These are phyloP conservation scores for Trypanosoma platydactyli DNA, from an alignment of 208 protist species.

Conservation along the genomic window DNA sequence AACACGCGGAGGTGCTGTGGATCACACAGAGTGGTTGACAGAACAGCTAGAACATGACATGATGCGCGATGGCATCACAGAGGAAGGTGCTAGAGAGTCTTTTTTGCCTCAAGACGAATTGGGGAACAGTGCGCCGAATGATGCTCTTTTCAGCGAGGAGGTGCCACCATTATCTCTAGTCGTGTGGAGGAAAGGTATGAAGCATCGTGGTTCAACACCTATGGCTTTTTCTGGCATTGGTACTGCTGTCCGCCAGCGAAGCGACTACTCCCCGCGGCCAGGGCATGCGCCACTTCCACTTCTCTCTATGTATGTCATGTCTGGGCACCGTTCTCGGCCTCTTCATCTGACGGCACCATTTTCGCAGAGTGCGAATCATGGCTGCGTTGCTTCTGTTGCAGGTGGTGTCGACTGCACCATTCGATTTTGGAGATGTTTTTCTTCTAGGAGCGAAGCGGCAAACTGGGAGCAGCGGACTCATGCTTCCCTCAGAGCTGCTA, in stretches of 20 bases:
- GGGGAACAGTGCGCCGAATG: background rate
- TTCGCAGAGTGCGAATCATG: slow-evolving; percentile 33
- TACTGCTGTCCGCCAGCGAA: background rate
- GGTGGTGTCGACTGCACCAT: slow-evolving; percentile 72
- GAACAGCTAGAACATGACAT: slow-evolving; percentile 21
- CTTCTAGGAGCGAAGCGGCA: slow-evolving; percentile 24
- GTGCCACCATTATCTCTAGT: slow-evolving; percentile 22
- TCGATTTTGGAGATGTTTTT: slow-evolving; percentile 78
- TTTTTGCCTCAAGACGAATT: background rate
- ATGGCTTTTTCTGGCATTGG: background rate
- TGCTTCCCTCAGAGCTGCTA: slow-evolving; percentile 35
- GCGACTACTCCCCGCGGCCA: background rate
- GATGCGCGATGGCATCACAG: slow-evolving; percentile 1
- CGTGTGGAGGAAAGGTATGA: slow-evolving; percentile 33
- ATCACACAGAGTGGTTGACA: slow-evolving; percentile 18
- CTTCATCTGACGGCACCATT: slow-evolving; percentile 64
- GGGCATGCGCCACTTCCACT: slow-evolving; percentile 22
- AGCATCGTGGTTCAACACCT: slow-evolving; percentile 9
- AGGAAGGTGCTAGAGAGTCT: background rate
- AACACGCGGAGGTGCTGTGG: background rate
- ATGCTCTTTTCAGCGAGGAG: background rate
- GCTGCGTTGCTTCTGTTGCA: slow-evolving; percentile 65
- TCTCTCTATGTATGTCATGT: slow-evolving; percentile 48
- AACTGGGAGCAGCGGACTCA: slow-evolving; percentile 43
- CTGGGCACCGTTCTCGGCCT: slow-evolving; percentile 70